Conservation (phyloP, 345 rosid genomes). For the Theobroma cacao region DNA sequence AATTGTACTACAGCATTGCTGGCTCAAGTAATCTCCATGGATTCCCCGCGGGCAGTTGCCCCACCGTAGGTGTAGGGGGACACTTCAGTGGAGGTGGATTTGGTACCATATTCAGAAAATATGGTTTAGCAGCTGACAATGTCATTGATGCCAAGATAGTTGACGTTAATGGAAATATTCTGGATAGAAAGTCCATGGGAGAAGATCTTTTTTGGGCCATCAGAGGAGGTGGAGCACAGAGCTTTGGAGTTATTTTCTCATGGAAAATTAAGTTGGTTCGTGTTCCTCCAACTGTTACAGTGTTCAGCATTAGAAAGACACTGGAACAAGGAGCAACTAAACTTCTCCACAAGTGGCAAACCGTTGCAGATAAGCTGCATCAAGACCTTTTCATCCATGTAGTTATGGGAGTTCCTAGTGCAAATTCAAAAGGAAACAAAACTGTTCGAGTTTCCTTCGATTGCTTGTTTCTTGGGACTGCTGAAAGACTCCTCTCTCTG, state of each 20-base stretch:
- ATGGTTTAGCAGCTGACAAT: not conserved
- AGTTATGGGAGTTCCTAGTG: not conserved
- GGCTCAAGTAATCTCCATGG: not conserved
- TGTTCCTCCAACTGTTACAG: not conserved
- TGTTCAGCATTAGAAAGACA: not conserved
- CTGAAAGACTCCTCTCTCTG: not conserved
- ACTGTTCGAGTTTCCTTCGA: constrained; percentile 6
- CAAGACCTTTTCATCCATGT: constrained; percentile 1
- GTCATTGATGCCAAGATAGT: constrained; percentile 2
- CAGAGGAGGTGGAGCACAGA: constrained; percentile 6
- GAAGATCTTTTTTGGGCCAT: constrained; percentile 9
- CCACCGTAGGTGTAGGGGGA: constrained; percentile 10
- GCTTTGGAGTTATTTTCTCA: not conserved
- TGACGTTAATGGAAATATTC: not conserved
- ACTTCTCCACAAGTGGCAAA: constrained; percentile 11
- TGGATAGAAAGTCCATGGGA: constrained; percentile 2
- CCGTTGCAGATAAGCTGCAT: not conserved
- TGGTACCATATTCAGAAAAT: constrained; percentile 7
- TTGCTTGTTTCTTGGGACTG: not conserved
- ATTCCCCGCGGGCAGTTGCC: constrained; percentile 8
- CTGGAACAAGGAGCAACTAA: constrained; percentile 1
- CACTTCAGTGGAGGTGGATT: constrained; percentile 11
- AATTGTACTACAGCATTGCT: not conserved
- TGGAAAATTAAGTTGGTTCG: constrained; percentile 2
- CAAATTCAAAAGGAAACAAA: not conserved